Evolutionary conservation across 106 monocot genomes (phyloP).

Genomic region (Posidonia australis): DNA sequence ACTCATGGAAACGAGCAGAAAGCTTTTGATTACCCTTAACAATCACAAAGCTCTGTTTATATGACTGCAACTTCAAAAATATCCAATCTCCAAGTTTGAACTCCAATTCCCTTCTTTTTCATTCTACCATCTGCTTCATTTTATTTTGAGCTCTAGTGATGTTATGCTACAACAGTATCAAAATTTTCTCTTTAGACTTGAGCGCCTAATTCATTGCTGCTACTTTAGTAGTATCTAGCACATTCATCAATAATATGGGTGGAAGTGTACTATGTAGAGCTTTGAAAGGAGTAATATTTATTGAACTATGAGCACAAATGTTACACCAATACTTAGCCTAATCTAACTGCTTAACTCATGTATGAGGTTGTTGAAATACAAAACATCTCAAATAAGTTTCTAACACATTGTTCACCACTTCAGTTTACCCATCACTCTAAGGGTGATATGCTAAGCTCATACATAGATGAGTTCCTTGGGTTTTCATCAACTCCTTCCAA

Average conservation of each 20-base stretch:
- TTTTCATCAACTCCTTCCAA: not conserved
- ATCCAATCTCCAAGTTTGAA: too few relatives aligned
- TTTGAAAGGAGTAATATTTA: constrained; percentile 4
- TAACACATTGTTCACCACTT: not conserved
- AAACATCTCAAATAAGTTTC: not conserved
- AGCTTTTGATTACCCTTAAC: not conserved
- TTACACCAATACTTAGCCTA: too few relatives aligned
- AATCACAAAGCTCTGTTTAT: not conserved
- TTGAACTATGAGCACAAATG: not conserved
- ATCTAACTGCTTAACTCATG: too few relatives aligned
- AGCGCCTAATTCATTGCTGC: not conserved
- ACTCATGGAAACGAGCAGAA: not conserved
- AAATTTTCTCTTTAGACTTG: not conserved
- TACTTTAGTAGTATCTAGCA: not conserved
- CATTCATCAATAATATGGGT: too few relatives aligned
- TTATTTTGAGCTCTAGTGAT: not conserved
- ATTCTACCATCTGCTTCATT: constrained; percentile 7
- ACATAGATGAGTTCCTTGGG: not conserved
- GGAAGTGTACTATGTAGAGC: too few relatives aligned
- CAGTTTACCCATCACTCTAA: not conserved
- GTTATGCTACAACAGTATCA: not conserved
- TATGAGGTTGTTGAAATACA: too few relatives aligned
- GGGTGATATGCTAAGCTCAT: not conserved
- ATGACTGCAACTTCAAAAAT: too few relatives aligned
- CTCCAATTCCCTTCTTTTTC: too few relatives aligned